phyloP scores from a whole-genome alignment of 441 rosid species.

The Erodium texanum region DNA sequence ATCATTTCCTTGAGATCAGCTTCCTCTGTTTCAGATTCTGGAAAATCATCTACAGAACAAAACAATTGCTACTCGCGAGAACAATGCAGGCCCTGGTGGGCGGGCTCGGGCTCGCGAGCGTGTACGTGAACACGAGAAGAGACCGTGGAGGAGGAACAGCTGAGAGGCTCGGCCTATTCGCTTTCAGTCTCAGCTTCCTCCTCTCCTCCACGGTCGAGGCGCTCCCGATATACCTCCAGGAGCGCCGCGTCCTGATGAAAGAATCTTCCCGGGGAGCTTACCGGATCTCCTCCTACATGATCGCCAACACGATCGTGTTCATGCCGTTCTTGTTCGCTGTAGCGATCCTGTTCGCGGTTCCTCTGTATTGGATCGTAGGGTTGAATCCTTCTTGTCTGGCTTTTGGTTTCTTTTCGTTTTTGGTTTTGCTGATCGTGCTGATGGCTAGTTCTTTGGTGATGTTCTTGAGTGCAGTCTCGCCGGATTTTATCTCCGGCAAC shows the following conservation, averaged over 20 bases:
- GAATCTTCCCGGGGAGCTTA: constrained; percentile 58
- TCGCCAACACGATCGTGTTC: constrained; percentile 55
- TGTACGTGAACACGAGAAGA: constrained; percentile 37
- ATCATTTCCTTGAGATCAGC: constrained; percentile 37
- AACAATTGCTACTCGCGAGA: constrained; percentile 61
- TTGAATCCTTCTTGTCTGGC: constrained; percentile 43
- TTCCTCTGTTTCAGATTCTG: constrained; percentile 51
- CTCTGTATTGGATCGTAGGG: constrained; percentile 63
- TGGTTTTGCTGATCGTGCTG: constrained; percentile 49
- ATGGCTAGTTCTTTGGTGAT: constrained; percentile 64
- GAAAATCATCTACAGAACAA: constrained; percentile 57
- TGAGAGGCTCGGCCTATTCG: constrained; percentile 48
- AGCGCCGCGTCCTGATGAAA: constrained; percentile 57
- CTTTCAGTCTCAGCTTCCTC: constrained; percentile 58
- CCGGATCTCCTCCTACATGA: constrained; percentile 52
- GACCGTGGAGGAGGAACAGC: constrained; percentile 37
- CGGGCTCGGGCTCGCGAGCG: constrained; percentile 50
- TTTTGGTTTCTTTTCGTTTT: constrained; percentile 38
- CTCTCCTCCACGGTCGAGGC: constrained; percentile 68
- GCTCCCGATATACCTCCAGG: constrained; percentile 54
- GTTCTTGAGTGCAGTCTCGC: constrained; percentile 54
- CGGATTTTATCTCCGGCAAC: constrained; percentile 58
- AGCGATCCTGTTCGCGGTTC: constrained; percentile 43
- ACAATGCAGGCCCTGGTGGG: constrained; percentile 83
- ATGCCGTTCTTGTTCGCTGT: constrained; percentile 48